Conservation (phyloP, 768 basidiomycete genomes). For the Lactarius pseudohatsudake region DNA sequence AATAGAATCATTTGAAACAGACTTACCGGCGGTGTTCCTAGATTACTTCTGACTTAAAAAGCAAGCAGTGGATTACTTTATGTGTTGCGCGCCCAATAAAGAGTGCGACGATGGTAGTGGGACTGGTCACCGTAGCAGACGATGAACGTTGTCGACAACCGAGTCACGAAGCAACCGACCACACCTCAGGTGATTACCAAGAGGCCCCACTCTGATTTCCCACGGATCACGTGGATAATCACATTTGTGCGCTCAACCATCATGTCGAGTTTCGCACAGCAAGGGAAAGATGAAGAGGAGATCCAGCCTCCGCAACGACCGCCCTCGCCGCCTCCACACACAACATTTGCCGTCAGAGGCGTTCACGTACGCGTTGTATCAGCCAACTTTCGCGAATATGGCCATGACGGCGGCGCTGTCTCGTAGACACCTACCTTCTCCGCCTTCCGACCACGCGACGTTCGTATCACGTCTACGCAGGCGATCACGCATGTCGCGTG, state of each 20-base stretch:
- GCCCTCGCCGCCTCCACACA: slow-evolving; percentile 23
- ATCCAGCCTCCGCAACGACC: slow-evolving; percentile 19
- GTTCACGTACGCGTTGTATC: slow-evolving; percentile 59
- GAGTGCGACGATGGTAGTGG: not conserved
- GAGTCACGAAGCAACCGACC: not conserved
- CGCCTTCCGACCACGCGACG: slow-evolving; percentile 77
- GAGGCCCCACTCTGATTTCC: too few relatives aligned
- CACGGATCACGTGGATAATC: not conserved
- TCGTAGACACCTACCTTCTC: slow-evolving; percentile 72
- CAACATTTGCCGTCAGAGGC: slow-evolving; percentile 50
- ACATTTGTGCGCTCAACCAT: not conserved
- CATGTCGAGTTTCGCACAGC: slow-evolving; percentile 20
- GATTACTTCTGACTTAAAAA: not conserved
- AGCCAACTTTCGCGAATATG: slow-evolving; percentile 12
- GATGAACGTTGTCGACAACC: slow-evolving; percentile 1
- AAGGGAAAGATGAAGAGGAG: slow-evolving; percentile 18
- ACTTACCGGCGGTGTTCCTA: not conserved
- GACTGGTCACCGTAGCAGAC: not conserved
- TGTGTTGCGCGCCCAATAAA: not conserved
- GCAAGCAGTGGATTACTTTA: not conserved
- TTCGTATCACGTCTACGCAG: slow-evolving; percentile 62
- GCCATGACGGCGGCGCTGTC: slow-evolving; percentile 13
- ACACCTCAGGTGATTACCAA: not conserved
- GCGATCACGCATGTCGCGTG: slow-evolving; percentile 76
- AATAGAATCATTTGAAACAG: not conserved